Evolutionary conservation across 108 stramenopile species (phyloP).

Genomic region (Aurantiochytrium sp.): DNA sequence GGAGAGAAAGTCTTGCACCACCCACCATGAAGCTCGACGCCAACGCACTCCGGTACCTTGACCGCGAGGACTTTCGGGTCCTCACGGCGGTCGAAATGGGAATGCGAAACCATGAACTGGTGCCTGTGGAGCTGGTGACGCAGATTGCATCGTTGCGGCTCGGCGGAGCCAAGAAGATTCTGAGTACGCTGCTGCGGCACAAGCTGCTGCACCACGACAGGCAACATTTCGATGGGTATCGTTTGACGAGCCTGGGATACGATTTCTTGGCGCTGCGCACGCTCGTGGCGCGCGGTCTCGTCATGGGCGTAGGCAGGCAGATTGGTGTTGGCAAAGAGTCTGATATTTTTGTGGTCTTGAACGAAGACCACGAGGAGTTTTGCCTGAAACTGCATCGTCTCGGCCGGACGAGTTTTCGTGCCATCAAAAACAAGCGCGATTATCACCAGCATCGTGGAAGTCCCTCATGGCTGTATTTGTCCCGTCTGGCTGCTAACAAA

Average conservation of each 20-base stretch:
- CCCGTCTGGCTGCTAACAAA: constrained; percentile 77
- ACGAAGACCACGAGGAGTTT: constrained; percentile 47
- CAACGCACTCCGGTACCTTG: constrained; percentile 44
- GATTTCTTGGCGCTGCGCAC: constrained; percentile 87
- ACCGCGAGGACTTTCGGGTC: constrained; percentile 79
- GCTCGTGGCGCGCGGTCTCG: constrained; percentile 64
- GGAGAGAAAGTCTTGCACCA: too few species aligned
- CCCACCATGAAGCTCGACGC: constrained; percentile 52
- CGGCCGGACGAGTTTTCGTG: constrained; percentile 89
- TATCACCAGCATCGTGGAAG: constrained; percentile 66
- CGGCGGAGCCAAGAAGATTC: constrained; percentile 82
- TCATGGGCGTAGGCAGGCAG: constrained; percentile 78
- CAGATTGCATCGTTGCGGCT: constrained; percentile 81
- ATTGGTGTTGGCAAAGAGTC: constrained; percentile 98
- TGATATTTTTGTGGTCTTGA: constrained; percentile 38
- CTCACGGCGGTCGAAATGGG: constrained; percentile 93
- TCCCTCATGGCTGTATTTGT: constrained; percentile 88
- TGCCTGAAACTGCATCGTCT: constrained; percentile 96
- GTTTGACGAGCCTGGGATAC: constrained; percentile 87
- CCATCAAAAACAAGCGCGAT: constrained; percentile 84
- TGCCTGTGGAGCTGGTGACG: constrained; percentile 76
- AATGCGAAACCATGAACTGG: constrained; percentile 85
- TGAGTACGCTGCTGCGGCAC: constrained; percentile 73
- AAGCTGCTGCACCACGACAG: constrained; percentile 87
- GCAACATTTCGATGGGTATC: constrained; percentile 55